Conservation (phyloP, 2,329 filamentous ascomycete species). For the Sclerotinia borealis region DNA sequence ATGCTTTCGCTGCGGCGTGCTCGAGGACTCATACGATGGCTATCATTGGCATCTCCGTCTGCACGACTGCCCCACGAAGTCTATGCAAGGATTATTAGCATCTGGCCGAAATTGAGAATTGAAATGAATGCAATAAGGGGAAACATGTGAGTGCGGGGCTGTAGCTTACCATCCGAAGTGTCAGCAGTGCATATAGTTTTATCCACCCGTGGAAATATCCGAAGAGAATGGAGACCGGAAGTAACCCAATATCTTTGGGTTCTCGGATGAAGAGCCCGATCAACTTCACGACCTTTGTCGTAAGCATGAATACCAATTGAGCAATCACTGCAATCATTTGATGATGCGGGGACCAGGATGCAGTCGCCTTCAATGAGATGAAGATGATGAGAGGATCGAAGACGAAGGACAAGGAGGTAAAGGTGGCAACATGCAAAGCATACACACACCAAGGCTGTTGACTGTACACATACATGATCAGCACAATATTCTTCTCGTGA, state of each 20-base stretch:
- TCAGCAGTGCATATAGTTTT: conserved; percentile 82
- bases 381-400: conserved; percentile 69
- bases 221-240: conserved; percentile 83
- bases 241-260: conserved; percentile 70
- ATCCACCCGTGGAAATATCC: conserved; percentile 90
- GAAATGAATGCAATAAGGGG: not conserved
- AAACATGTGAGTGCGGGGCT: conserved; percentile 2
- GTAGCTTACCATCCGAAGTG: conserved; percentile 64
- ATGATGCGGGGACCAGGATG: conserved; percentile 48
- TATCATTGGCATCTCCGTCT: conserved; percentile 81
- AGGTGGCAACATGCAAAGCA: conserved; percentile 84
- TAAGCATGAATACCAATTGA: conserved; percentile 71
- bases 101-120: conserved; percentile 13
- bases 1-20: conserved; percentile 34
- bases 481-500: conserved; percentile 7
- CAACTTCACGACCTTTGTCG: conserved; percentile 88
- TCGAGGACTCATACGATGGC: conserved; percentile 44
- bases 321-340: conserved; percentile 52
- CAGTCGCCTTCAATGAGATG: conserved; percentile 63
- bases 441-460: conserved; percentile 93
- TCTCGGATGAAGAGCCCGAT: conserved; percentile 80
- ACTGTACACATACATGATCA: conserved; percentile 41
- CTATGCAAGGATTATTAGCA: conserved; percentile 40
- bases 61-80: conserved; percentile 94
- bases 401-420: conserved; percentile 79